A percentile compares a stretch with the other conserved stretches of the same genome.
These are phyloP conservation scores for Omphalea diandra DNA, from an alignment of 441 rosid species.

Conservation along the genomic window DNA sequence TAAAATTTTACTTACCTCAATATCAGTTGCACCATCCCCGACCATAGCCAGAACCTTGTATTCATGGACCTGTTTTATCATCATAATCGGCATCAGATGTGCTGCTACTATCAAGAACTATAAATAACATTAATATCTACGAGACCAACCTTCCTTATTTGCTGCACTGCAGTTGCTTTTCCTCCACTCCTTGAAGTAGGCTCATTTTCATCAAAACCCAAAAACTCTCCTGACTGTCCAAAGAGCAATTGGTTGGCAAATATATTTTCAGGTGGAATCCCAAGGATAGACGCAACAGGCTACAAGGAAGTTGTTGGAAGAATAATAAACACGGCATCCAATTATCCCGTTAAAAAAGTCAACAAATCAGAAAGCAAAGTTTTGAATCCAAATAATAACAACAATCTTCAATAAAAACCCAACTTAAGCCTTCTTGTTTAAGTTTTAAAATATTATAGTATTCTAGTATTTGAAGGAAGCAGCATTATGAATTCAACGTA, in stretches of 20 bases:
- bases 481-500: not conserved
- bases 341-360: not conserved
- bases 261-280: conserved; percentile 73
- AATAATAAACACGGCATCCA: not conserved
- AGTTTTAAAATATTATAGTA: not conserved
- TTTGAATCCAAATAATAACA: not conserved
- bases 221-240: conserved; percentile 69
- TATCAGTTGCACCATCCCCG: conserved; percentile 98
- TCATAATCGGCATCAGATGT: conserved; percentile 24
- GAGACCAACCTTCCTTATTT: conserved; percentile 66
- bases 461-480: not conserved
- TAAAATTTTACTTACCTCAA: conserved; percentile 57
- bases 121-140: conserved; percentile 11
- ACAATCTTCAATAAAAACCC: conserved; percentile 9
- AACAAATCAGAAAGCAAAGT: not conserved
- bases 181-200: conserved; percentile 98
- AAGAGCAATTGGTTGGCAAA: conserved; percentile 89
- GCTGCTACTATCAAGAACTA: conserved; percentile 8
- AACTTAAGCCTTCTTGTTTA: not conserved
- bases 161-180: conserved; percentile 90
- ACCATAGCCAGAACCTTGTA: conserved; percentile 83
- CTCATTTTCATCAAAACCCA: conserved; percentile 79
- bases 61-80: conserved; percentile 52
- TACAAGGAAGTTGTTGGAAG: conserved; percentile 29
- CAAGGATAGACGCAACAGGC: conserved; percentile 93